Percentiles rank a stretch among this genome's conserved stretches.
Conservation (phyloP, 768 basidiomycete genomes). For the Xerocomellus amylosporus region DNA sequence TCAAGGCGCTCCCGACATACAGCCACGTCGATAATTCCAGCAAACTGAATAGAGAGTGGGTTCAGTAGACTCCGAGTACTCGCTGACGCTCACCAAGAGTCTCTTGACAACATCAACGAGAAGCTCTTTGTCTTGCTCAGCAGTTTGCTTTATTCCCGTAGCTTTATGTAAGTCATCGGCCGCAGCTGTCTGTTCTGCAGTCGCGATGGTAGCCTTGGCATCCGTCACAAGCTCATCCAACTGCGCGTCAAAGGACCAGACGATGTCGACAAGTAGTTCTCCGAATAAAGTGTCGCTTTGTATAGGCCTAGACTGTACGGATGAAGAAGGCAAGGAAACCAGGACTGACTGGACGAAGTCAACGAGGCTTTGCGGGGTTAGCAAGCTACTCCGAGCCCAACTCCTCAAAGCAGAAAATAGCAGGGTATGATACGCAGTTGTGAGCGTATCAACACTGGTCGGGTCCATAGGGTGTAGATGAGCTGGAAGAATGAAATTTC, state of each 20-base stretch:
- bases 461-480: slow-evolving; percentile 60
- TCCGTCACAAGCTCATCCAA: slow-evolving; percentile 69
- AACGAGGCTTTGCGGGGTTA: slow-evolving; percentile 52
- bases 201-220: slow-evolving; percentile 42
- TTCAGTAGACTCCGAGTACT: not conserved
- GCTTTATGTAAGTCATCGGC: slow-evolving; percentile 29
- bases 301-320: slow-evolving; percentile 35
- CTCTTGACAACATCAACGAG: slow-evolving; percentile 57
- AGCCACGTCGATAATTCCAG: slow-evolving; percentile 53
- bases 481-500: slow-evolving; percentile 54
- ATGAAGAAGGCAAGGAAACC: slow-evolving; percentile 63
- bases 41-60: slow-evolving; percentile 41
- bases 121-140: slow-evolving; percentile 62
- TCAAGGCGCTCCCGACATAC: slow-evolving; percentile 78
- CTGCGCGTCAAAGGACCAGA: slow-evolving; percentile 79
- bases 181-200: slow-evolving; percentile 25
- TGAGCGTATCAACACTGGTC: slow-evolving; percentile 52
- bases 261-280: slow-evolving; percentile 71
- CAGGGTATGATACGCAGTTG: slow-evolving; percentile 68
- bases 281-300: slow-evolving; percentile 50
- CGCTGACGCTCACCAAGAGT: slow-evolving; percentile 46
- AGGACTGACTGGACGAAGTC: slow-evolving; percentile 65
- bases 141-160: slow-evolving; percentile 47
- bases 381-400: slow-evolving; percentile 47
- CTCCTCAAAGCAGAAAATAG: slow-evolving; percentile 55